Evolutionary conservation across 108 stramenopile species (phyloP).

Genomic region (Stephanodiscus triporus): DNA sequence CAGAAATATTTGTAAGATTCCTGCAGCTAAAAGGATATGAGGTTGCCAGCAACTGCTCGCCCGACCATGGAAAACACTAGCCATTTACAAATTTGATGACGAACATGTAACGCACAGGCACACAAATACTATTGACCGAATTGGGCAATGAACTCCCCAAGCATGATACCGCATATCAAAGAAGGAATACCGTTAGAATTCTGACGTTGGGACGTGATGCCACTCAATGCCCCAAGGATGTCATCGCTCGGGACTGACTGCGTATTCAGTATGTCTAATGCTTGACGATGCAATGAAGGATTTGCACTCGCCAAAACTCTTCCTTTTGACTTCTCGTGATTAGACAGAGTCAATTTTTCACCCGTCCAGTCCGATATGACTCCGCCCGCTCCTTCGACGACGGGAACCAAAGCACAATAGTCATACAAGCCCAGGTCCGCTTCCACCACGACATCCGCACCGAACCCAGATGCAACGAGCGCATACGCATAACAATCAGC

Average conservation of each 20-base stretch:
- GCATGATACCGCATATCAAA: constrained; percentile 19
- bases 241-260: not conserved
- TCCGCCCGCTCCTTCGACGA: constrained; percentile 43
- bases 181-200: constrained; percentile 11
- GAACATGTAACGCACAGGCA: not conserved
- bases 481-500: constrained; percentile 50
- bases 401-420: constrained; percentile 38
- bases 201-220: not conserved
- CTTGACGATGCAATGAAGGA: constrained; percentile 25
- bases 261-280: constrained; percentile 24
- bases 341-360: constrained; percentile 15
- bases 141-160: constrained; percentile 26
- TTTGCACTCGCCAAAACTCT: constrained; percentile 36
- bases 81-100: not conserved
- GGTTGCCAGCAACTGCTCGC: no score
- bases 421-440: constrained; percentile 43
- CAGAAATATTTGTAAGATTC: no score
- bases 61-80: no score
- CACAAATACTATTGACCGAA: constrained; percentile 11
- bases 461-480: constrained; percentile 40
- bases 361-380: constrained; percentile 41
- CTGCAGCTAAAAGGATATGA: no score
- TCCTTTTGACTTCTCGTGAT: constrained; percentile 29
- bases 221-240: not conserved
- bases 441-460: constrained; percentile 36